A percentile compares a stretch with the other conserved stretches of the same genome.
phyloP scores from a whole-genome alignment of 169 alveolate genomes.

The Plasmodium vinckei region DNA sequence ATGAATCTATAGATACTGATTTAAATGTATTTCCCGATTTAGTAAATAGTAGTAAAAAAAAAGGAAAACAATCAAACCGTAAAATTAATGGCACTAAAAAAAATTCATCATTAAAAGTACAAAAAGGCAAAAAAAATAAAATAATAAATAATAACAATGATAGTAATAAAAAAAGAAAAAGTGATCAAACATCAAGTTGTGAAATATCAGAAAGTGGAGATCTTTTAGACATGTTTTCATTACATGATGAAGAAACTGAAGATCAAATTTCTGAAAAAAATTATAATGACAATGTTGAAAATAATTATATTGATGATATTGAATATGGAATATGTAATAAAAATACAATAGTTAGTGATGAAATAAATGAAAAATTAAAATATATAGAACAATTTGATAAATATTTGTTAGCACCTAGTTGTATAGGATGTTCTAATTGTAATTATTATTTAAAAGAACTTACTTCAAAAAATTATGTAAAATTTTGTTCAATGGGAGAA shows the following conservation, averaged over 20 bases:
- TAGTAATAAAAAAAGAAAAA: not conserved
- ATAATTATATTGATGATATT: not conserved
- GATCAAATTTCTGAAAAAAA: not conserved
- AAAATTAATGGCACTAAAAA: too few relatives aligned
- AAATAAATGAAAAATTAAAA: constrained; percentile 2
- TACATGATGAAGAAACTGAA: not conserved
- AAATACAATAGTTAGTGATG: not conserved
- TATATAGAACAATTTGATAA: constrained; percentile 6
- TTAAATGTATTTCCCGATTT: too few relatives aligned
- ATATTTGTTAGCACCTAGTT: not conserved
- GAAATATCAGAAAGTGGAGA: not conserved
- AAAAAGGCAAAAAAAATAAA: too few relatives aligned
- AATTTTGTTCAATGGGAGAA: constrained; percentile 20
- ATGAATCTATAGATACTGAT: too few relatives aligned
- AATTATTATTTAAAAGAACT: constrained; percentile 36
- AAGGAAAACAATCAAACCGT: too few relatives aligned
- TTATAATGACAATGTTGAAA: not conserved
- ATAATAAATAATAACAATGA: too few relatives aligned
- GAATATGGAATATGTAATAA: too few relatives aligned
- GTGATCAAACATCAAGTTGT: not conserved
- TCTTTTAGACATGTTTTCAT: not conserved
- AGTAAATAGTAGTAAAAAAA: too few relatives aligned
- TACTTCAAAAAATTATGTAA: constrained; percentile 32
- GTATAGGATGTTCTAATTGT: constrained; percentile 42
- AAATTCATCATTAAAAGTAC: too few relatives aligned